Conservation (phyloP, 352 stramenopile species). For the Globisporangium alternatum region DNA sequence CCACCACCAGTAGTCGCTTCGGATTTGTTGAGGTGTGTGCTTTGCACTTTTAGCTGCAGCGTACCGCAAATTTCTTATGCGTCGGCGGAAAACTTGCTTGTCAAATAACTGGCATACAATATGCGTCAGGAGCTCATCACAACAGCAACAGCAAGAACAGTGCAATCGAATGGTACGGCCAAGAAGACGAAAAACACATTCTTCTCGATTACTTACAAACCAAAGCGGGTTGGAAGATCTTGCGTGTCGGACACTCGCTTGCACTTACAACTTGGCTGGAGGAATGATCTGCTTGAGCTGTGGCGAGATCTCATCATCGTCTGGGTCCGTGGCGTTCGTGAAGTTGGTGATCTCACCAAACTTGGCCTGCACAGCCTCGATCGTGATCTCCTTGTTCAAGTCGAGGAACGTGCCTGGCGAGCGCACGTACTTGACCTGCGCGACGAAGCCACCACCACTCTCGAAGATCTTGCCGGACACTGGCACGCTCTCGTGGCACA, state of each 20-base stretch:
- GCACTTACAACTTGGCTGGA: conserved; percentile 59
- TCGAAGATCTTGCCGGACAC: conserved; percentile 81
- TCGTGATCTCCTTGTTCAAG: conserved; percentile 66
- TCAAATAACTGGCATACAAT: too few species aligned
- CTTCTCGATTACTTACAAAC: too few species aligned
- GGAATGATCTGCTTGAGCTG: conserved; percentile 80
- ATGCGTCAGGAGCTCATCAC: too few species aligned
- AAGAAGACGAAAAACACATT: too few species aligned
- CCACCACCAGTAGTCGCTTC: background rate
- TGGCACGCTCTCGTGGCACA: conserved; percentile 81
- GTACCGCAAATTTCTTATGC: too few species aligned
- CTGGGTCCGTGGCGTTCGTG: conserved; percentile 64
- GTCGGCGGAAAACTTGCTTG: too few species aligned
- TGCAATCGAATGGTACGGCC: too few species aligned
- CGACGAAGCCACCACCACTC: conserved; percentile 80
- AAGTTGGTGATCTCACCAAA: conserved; percentile 81
- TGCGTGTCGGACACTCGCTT: background rate
- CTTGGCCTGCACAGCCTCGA: conserved; percentile 73
- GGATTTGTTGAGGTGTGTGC: too few species aligned
- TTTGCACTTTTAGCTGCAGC: too few species aligned
- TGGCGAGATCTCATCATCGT: conserved; percentile 70
- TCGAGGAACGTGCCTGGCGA: conserved; percentile 67
- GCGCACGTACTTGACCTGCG: conserved; percentile 81
- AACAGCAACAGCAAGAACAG: too few species aligned
- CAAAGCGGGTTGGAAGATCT: background rate